Conservation (phyloP, 2,329 filamentous ascomycete species). For the Penicillium brevicompactum region DNA sequence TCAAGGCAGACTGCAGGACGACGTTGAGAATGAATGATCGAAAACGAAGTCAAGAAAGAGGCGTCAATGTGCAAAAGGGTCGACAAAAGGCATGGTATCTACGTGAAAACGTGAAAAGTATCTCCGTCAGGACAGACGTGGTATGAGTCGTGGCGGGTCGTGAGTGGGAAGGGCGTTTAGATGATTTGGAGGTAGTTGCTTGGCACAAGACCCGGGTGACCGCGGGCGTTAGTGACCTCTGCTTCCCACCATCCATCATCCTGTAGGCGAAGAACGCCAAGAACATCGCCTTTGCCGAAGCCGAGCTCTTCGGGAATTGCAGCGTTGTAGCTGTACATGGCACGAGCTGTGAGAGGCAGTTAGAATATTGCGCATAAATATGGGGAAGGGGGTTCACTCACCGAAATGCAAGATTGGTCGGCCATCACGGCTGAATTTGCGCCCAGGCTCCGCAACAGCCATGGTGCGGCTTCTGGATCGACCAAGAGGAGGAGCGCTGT, state of each 20-base stretch:
- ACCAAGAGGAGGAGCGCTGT: slow-evolving; percentile 51
- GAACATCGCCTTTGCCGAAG: slow-evolving; percentile 87
- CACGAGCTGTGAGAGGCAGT: slow-evolving; percentile 66
- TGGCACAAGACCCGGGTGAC: slow-evolving; percentile 60
- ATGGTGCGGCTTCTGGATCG: slow-evolving; percentile 77
- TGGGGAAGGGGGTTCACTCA: slow-evolving; percentile 55
- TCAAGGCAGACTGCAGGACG: not conserved
- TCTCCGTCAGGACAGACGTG: slow-evolving; percentile 23
- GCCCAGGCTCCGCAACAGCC: slow-evolving; percentile 67
- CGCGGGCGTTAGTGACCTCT: slow-evolving; percentile 68
- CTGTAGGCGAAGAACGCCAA: slow-evolving; percentile 86
- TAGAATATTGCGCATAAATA: slow-evolving; percentile 9
- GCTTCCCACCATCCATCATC: slow-evolving; percentile 99
- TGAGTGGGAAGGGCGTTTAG: slow-evolving; percentile 32
- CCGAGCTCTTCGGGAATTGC: slow-evolving; percentile 94
- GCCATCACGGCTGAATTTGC: slow-evolving; percentile 83
- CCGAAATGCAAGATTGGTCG: slow-evolving; percentile 89
- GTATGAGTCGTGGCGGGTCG: slow-evolving; percentile 27
- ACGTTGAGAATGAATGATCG: slow-evolving; percentile 4
- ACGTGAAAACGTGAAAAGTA: slow-evolving; percentile 18
- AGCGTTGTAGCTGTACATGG: slow-evolving; percentile 90
- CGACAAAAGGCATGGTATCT: slow-evolving; percentile 22
- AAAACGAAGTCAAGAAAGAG: slow-evolving; percentile 6
- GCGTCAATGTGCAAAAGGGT: slow-evolving; percentile 23
- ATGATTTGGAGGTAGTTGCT: slow-evolving; percentile 68